phyloP scores from a whole-genome alignment of 2,329 filamentous ascomycete genomes.

The Penicillium sp. region DNA sequence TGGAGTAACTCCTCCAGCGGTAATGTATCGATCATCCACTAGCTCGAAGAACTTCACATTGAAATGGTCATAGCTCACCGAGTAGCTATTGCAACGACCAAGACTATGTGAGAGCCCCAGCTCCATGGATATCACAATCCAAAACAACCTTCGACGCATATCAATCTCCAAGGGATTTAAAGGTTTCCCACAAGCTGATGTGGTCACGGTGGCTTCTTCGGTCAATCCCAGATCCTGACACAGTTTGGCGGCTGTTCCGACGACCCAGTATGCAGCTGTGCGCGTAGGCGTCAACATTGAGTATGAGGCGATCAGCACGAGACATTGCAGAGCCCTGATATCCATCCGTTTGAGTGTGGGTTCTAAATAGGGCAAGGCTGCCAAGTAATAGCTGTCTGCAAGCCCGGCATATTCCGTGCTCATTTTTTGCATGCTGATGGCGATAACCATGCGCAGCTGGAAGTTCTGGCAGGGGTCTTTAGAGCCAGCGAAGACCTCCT shows the following conservation, averaged over 20 bases:
- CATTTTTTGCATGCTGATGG: constrained; percentile 91
- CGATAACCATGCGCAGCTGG: constrained; percentile 84
- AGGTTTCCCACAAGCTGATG: constrained; percentile 60
- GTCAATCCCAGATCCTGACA: constrained; percentile 86
- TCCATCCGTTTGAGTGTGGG: constrained; percentile 85
- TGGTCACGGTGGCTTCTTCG: constrained; percentile 82
- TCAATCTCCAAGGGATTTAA: constrained; percentile 77
- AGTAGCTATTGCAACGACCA: constrained; percentile 83
- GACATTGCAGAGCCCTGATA: constrained; percentile 84
- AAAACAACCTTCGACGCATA: constrained; percentile 83
- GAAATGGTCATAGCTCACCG: constrained; percentile 77
- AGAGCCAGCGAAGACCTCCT: constrained; percentile 77
- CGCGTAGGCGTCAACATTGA: constrained; percentile 89
- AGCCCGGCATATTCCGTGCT: constrained; percentile 87
- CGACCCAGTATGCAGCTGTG: constrained; percentile 89
- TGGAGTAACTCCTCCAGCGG: constrained; percentile 69
- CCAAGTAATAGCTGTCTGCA: constrained; percentile 92
- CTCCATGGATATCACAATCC: constrained; percentile 88
- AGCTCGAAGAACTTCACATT: constrained; percentile 83
- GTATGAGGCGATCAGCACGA: constrained; percentile 84
- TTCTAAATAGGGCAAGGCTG: constrained; percentile 82
- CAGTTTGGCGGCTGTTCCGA: constrained; percentile 83
- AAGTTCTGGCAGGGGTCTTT: constrained; percentile 84
- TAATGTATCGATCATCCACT: constrained; percentile 82
- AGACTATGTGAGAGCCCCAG: constrained; percentile 83